phyloP scores from a whole-genome alignment of 164 flowering plant species.

The Stephania japonica region DNA sequence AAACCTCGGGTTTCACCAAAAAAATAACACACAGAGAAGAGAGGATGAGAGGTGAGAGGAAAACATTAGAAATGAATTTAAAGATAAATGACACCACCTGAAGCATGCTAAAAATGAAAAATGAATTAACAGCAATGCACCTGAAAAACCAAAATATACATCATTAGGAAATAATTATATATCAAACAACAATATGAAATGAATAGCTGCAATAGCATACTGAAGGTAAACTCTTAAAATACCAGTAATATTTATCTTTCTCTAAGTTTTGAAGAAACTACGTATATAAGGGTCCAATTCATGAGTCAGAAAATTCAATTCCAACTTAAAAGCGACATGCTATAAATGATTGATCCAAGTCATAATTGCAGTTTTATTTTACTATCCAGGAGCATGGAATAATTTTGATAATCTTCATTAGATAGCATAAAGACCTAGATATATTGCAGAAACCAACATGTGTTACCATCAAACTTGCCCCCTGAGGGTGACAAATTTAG shows the following conservation, averaged over 20 bases:
- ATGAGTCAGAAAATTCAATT: not conserved
- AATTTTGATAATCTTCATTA: not conserved
- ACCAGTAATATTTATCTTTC: not conserved
- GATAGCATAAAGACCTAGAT: not conserved
- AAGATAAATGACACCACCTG: constrained; percentile 43
- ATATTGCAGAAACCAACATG: too few species aligned
- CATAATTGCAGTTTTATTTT: not conserved
- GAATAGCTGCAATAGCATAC: not conserved
- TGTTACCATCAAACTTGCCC: too few species aligned
- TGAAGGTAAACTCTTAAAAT: not conserved
- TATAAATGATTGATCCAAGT: not conserved
- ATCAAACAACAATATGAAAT: not conserved
- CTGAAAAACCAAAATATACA: constrained; percentile 37
- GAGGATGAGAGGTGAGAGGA: too few species aligned
- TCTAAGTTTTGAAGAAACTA: not conserved
- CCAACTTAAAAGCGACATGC: not conserved
- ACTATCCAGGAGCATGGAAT: not conserved
- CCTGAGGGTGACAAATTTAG: too few species aligned
- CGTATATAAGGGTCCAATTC: not conserved
- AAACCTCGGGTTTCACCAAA: not conserved
- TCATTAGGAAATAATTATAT: not conserved
- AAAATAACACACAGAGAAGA: too few species aligned
- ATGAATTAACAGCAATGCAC: constrained; percentile 69
- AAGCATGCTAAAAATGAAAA: constrained; percentile 80
- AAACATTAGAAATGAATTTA: not conserved